A percentile compares a stretch with the other conserved stretches of the same genome.
Conservation (phyloP, 1,284 basidiomycete species). For the Xanthoconium separans region DNA sequence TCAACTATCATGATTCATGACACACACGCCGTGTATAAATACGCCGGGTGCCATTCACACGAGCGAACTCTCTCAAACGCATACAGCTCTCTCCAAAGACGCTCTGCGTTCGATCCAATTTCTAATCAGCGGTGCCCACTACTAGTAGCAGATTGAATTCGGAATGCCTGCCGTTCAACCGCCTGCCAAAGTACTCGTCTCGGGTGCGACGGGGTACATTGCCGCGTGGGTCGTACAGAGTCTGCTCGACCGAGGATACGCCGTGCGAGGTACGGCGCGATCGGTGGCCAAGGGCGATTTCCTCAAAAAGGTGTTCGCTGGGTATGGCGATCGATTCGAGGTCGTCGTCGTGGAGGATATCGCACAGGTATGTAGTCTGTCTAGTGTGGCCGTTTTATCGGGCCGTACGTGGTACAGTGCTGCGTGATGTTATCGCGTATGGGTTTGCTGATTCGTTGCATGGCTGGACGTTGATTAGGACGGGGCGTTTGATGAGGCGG, state of each 20-base stretch:
- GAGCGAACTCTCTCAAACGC: no score
- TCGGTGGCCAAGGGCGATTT: conserved; percentile 42
- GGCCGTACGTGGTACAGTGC: no score
- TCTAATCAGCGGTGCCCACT: no score
- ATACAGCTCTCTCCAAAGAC: no score
- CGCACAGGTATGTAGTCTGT: conserved; percentile 30
- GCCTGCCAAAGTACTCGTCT: conserved; percentile 39
- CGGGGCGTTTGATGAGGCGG: conserved; percentile 64
- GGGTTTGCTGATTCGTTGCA: no score
- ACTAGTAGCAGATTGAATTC: no score
- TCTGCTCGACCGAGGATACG: conserved; percentile 36
- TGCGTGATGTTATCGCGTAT: background rate
- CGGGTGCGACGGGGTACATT: conserved; percentile 40
- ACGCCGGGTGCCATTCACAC: no score
- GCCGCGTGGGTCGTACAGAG: conserved; percentile 37
- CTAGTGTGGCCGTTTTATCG: background rate
- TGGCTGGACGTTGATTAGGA: conserved; percentile 25
- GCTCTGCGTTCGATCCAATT: no score
- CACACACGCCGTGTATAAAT: no score
- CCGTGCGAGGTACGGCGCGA: conserved; percentile 52
- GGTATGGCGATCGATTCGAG: conserved; percentile 44
- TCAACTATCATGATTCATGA: no score
- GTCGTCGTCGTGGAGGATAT: conserved; percentile 48
- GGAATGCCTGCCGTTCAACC: conserved; percentile 41
- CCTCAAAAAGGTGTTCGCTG: conserved; percentile 39